Evolutionary conservation across 2,329 filamentous ascomycete species (phyloP).

Genomic region (Diaporthe batatas): DNA sequence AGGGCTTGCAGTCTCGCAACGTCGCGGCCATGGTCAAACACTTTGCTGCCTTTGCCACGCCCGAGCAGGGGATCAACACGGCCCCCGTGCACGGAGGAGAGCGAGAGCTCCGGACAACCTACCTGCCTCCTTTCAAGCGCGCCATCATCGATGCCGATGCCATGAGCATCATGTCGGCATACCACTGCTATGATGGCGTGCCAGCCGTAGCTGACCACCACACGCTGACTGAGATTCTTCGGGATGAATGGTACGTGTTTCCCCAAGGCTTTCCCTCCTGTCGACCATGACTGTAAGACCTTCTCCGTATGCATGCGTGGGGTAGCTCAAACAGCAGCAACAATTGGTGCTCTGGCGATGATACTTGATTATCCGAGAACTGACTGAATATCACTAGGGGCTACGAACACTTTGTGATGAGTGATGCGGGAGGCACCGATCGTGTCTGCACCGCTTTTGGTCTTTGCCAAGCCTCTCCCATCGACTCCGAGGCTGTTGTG

Average conservation of each 20-base stretch:
- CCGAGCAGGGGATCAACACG: slow-evolving; percentile 80
- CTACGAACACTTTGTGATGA: slow-evolving; percentile 75
- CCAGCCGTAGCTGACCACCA: slow-evolving; percentile 76
- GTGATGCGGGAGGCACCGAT: slow-evolving; percentile 78
- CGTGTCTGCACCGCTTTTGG: slow-evolving; percentile 74
- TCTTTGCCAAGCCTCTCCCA: slow-evolving; percentile 70
- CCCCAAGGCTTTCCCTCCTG: no score
- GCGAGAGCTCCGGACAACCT: slow-evolving; percentile 67
- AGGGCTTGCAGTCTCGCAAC: slow-evolving; percentile 72
- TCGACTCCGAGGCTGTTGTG: slow-evolving; percentile 76
- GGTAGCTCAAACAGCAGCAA: background rate
- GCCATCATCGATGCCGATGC: slow-evolving; percentile 79
- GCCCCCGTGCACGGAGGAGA: slow-evolving; percentile 68
- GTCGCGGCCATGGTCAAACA: slow-evolving; percentile 83
- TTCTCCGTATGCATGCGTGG: background rate
- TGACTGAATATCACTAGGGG: slow-evolving; percentile 51
- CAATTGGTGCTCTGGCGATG: background rate
- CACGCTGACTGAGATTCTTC: slow-evolving; percentile 76
- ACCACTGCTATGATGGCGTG: slow-evolving; percentile 80
- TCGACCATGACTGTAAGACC: background rate
- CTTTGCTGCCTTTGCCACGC: slow-evolving; percentile 76
- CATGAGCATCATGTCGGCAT: slow-evolving; percentile 79
- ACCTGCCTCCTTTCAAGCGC: slow-evolving; percentile 73
- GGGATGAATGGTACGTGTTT: slow-evolving; percentile 70
- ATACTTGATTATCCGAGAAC: background rate